phyloP scores from a whole-genome alignment of 192 early-diverging fungal species.

The Backusella australiensis region DNA sequence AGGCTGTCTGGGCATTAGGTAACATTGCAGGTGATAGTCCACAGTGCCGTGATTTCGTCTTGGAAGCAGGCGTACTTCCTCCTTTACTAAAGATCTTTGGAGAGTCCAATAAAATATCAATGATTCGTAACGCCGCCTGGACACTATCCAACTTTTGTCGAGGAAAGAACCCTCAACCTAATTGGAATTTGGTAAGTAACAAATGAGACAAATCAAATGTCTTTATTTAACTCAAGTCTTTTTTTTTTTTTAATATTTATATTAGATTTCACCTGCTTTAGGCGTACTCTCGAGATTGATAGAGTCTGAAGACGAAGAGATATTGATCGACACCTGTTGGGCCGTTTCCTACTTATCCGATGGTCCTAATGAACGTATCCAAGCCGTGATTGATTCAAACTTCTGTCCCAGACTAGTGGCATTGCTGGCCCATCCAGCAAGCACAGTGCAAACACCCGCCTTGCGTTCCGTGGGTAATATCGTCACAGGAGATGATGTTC shows the following conservation, averaged over 20 bases:
- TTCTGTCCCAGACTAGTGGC: slow-evolving; percentile 62
- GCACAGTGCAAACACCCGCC: slow-evolving; percentile 62
- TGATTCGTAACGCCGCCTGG: slow-evolving; percentile 76
- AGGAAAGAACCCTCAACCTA: slow-evolving; percentile 67
- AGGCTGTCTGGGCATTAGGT: slow-evolving; percentile 46
- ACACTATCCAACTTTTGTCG: slow-evolving; percentile 75
- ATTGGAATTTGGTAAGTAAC: slow-evolving; percentile 52
- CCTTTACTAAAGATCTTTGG: slow-evolving; percentile 84
- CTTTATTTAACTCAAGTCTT: background rate
- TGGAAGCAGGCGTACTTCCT: slow-evolving; percentile 68
- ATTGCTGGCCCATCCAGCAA: slow-evolving; percentile 48
- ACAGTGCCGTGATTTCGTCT: slow-evolving; percentile 35
- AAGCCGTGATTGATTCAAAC: slow-evolving; percentile 66
- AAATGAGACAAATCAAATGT: background rate
- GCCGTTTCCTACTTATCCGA: slow-evolving; percentile 73
- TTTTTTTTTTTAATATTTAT: slow-evolving; percentile 4
- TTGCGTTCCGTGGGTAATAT: slow-evolving; percentile 71
- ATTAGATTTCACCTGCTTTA: slow-evolving; percentile 11
- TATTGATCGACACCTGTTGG: slow-evolving; percentile 75
- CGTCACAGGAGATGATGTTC: slow-evolving; percentile 72
- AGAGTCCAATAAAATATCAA: slow-evolving; percentile 61
- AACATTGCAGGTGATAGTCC: slow-evolving; percentile 50
- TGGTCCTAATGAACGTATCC: slow-evolving; percentile 68
- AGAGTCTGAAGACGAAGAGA: slow-evolving; percentile 60
- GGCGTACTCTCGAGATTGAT: slow-evolving; percentile 54